These are phyloP conservation scores for Calonectria pseudoturangicola DNA, from an alignment of 2,329 filamentous ascomycete genomes.

Conservation along the genomic window DNA sequence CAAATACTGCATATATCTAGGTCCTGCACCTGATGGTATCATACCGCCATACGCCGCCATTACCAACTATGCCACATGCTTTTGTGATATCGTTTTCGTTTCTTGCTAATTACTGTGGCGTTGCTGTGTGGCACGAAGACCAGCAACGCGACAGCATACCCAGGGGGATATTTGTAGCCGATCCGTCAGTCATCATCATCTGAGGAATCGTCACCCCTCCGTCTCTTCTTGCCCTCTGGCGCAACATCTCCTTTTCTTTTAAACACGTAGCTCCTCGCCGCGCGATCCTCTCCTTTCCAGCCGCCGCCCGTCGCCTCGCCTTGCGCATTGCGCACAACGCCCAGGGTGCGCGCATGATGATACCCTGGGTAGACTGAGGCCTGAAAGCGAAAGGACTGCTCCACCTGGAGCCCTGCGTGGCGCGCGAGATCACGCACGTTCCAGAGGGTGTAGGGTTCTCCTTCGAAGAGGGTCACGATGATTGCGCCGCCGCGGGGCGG, in stretches of 20 bases:
- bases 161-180: not conserved
- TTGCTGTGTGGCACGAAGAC: not conserved
- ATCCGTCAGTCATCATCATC: slow-evolving; percentile 54
- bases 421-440: slow-evolving; percentile 92
- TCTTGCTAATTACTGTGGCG: not conserved
- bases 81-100: not conserved
- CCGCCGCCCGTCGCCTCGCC: slow-evolving; percentile 64
- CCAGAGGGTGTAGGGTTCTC: slow-evolving; percentile 96
- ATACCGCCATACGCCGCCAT: slow-evolving; percentile 30
- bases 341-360: slow-evolving; percentile 82
- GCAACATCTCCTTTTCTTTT: slow-evolving; percentile 73
- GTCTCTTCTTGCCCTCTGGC: slow-evolving; percentile 55
- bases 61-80: slow-evolving; percentile 17
- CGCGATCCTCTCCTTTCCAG: slow-evolving; percentile 65
- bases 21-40: slow-evolving; percentile 29
- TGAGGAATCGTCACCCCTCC: slow-evolving; percentile 58
- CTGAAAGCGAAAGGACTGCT: slow-evolving; percentile 82
- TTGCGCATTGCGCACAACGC: slow-evolving; percentile 72
- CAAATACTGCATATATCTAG: slow-evolving; percentile 12
- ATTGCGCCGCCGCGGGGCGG: slow-evolving; percentile 74
- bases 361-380: slow-evolving; percentile 83
- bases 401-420: slow-evolving; percentile 82
- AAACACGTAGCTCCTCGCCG: slow-evolving; percentile 77
- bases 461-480: slow-evolving; percentile 92
- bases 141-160: too few species aligned